phyloP scores from a whole-genome alignment of 2,329 filamentous ascomycete genomes.

The Exophiala dermatitidis region DNA sequence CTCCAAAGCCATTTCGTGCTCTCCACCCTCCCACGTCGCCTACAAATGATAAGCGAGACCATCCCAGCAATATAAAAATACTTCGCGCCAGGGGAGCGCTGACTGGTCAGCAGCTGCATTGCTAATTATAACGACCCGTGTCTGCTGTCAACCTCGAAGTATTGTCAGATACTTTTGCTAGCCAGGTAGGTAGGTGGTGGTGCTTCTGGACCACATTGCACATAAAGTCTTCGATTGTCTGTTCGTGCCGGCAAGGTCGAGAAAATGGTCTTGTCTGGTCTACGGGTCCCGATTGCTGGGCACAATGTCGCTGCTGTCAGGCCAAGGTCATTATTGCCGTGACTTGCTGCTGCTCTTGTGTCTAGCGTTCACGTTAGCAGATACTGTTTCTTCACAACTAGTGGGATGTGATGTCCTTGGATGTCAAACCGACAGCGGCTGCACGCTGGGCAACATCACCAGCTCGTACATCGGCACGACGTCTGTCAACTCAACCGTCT shows the following conservation, averaged over 20 bases:
- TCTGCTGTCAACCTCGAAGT: not conserved
- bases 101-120: slow-evolving; percentile 6
- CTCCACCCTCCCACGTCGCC: not conserved
- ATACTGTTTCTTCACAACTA: not conserved
- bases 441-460: slow-evolving; percentile 15
- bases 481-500: slow-evolving; percentile 12
- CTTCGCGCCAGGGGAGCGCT: slow-evolving; percentile 1
- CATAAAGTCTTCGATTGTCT: not conserved
- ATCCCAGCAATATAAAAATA: not conserved
- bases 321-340: not conserved
- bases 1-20: not conserved
- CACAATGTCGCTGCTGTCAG: not conserved
- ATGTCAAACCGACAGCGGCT: slow-evolving; percentile 8
- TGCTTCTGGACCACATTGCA: not conserved
- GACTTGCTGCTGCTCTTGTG: slow-evolving; percentile 2
- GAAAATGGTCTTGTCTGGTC: not conserved
- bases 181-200: not conserved
- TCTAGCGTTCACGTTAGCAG: not conserved
- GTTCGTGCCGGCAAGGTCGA: not conserved
- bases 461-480: slow-evolving; percentile 14
- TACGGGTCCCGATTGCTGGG: not conserved
- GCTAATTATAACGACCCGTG: slow-evolving; percentile 9
- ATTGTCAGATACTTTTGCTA: not conserved
- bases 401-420: slow-evolving; percentile 16
- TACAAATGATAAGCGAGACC: not conserved